Evolutionary conservation across 2,329 filamentous ascomycete genomes (phyloP), one percentile per base, ranked within the genome.

Genomic region (Cordyceps fumosorosea): DNA sequence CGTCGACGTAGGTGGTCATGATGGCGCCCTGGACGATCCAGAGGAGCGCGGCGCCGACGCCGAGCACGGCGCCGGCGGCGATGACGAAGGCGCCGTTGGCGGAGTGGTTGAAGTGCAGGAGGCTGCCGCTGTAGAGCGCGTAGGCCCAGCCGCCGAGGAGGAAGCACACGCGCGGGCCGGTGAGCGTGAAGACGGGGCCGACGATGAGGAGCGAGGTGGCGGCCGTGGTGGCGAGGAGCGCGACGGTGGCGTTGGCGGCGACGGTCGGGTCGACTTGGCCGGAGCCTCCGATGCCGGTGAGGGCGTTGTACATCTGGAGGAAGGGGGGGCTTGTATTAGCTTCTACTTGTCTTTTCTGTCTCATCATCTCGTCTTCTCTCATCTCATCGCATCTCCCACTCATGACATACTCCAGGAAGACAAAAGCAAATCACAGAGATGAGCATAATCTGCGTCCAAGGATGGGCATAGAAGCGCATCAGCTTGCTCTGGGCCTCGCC

Each of bases 391-490:
- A 29, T 29, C 29, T 29, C 29, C 29, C 12, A 16, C 4, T 34
- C 18, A 26, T 6, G 26, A 73, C 77, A 56, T 70, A 77, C 76
- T 16, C 76, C 76, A 6, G 77, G 78, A 40, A 77, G 74, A 60
- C 78, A 81, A 66, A 81, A 80, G 65, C 77, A 80, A 58, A 81
- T 80, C 56, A 80, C 71, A 67, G 76, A 78, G 62, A 81, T 80
- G 56, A 81, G 70, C 2, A 78, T 29, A 54, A 81, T 78, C 67
- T 81, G 78, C 48, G 76, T 76, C 78, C 78, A 81, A 16, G 76
- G 75, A 64, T 80, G 70, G 7, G 74, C 70, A 65, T 77, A 79
- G 56, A 78, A 62, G 44, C 66, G 63, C 50, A 67, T 65, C 11
- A 68, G 58, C 61, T 66, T 64, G 16, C 66, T 69, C 51, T 61